Base-by-base conservation (phyloP, 768 basidiomycete species). In the Tephrocybe sp. region DNA sequence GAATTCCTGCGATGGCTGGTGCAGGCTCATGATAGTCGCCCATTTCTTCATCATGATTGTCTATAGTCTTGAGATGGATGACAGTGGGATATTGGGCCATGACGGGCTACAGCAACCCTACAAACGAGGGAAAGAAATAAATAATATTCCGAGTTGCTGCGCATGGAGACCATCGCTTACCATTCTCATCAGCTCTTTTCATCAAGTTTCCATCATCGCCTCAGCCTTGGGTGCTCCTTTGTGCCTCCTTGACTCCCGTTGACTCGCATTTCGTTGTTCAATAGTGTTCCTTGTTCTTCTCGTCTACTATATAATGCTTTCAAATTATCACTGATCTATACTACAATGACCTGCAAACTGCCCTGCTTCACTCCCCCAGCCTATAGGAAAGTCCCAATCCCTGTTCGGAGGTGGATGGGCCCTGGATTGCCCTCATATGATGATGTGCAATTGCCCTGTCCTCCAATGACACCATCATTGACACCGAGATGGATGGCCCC, bases 1-100 rank as follows among this genome's bases (percentile, higher is more conserved):
- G 85, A 32, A 91, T 62, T 45, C 88, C 88, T 62, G 75, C 85
- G 16, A 89, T 59, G 8, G 80, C 71, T 33, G 89, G 87, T 4
- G 72, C 62, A 7, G 72, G 19, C 41, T 61, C 49, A 17, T 62
- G 34, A 66, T 55, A 52, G 26, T 77, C 61, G 38, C 76, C 71
- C 44, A 78, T 67, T 56, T 77, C 74, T 9, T 78, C 71, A 61
- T 75, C 70, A 58, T 61, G 65, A 49, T 67, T 65, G 57, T 60
- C 54, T 58, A 60, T 58, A 19, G 72, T 66, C 17, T 65, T 47
- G 23, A 61, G 65, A 38, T 52, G 44, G 6, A 52, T 13, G 26
- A 45, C n/a, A 20, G 39, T 35, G 17, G 54, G 45, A 45, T 58
- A 45, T 22, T 53, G 49, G 39, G 54, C 52, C 60, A 60, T 60